Conservation (phyloP, 1,284 basidiomycete genomes). For the Agroathelia rolfsii region DNA sequence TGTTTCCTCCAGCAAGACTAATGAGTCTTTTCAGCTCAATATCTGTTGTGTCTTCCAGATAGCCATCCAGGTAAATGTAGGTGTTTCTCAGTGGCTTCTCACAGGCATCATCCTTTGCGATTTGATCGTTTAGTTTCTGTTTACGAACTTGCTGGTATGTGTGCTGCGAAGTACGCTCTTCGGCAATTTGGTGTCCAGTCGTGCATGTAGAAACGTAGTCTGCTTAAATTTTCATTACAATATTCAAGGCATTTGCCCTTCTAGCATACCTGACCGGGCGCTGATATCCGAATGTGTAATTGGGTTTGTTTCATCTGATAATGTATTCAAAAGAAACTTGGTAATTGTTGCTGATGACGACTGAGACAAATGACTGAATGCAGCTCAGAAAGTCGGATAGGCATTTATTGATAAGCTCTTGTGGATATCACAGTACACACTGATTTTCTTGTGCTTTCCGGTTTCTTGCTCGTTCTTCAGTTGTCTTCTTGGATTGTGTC, state of each 20-base stretch:
- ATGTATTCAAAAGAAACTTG: conserved; percentile 44
- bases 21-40: conserved; percentile 62
- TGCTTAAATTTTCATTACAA: conserved; percentile 17
- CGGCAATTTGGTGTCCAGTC: conserved; percentile 60
- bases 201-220: conserved; percentile 49
- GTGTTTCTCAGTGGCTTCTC: conserved; percentile 28
- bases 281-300: conserved; percentile 62
- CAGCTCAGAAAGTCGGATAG: conserved; percentile 20
- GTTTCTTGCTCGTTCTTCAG: conserved; percentile 2
- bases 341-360: conserved; percentile 38
- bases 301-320: conserved; percentile 53
- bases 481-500: conserved; percentile 1
- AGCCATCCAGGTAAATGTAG: conserved; percentile 56
- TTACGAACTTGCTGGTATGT: conserved; percentile 35
- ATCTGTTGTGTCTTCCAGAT: conserved; percentile 57
- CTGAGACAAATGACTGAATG: conserved; percentile 21
- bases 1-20: conserved; percentile 43
- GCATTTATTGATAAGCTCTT: conserved; percentile 2
- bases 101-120: conserved; percentile 14
- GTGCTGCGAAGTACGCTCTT: conserved; percentile 30
- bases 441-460: conserved; percentile 1
- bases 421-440: background rate
- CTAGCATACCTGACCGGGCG: conserved; percentile 43
- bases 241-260: background rate
- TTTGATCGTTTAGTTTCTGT: conserved; percentile 43